Evolutionary conservation across 768 basidiomycete species (phyloP), one percentile per base, ranked within the genome.

Genomic region (Tricholoma terreum): DNA sequence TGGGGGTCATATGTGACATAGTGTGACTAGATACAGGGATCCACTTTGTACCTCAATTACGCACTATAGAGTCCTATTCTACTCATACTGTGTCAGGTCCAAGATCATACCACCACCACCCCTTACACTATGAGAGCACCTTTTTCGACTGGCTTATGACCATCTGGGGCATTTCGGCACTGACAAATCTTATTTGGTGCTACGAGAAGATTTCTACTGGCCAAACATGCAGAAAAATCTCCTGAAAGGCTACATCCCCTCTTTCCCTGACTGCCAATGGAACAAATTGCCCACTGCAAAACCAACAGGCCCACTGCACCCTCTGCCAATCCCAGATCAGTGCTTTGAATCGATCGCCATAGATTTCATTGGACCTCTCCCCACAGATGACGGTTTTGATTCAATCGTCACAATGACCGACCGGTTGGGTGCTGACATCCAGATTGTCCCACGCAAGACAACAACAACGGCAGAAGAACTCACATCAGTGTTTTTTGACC

Each of bases 351-450:
- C 66, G 0, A 55, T 76, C 0, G 65, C 66, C 0, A 65, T 77
- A 6, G 69, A 77, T 52, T 77, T 77, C 48, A 58, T 77, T 12
- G 74, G 75, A 0, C 76, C 73, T 0, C 52, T 76, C 0, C 74
- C 73, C 0, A 36, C 52, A 1, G 72, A 76, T 14, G 17, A 65
- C 1, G 72, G 72, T 0, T 69, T 27, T 45, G 60, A 75, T 30
- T 65, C 51, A 24, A 52, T 74, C 1, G n/a, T 65, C 0, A 60
- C 33, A 58, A 65, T 40, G 43, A 69, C 48, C 22, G 61, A 55
- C 61, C 62, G 52, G 3, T 63, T 52, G 58, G 69, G 1, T 6
- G 30, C 49, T 15, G 49, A 50, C 24, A 30, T 50, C 49, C 49
- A 50, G 24, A 30, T 50, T 6, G 19, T 64, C 0, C 59, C 69